Percentiles rank a stretch among this genome's conserved stretches.
These are phyloP conservation scores for Rhodotorula diobovata DNA, from an alignment of 768 basidiomycete species.

Conservation along the genomic window DNA sequence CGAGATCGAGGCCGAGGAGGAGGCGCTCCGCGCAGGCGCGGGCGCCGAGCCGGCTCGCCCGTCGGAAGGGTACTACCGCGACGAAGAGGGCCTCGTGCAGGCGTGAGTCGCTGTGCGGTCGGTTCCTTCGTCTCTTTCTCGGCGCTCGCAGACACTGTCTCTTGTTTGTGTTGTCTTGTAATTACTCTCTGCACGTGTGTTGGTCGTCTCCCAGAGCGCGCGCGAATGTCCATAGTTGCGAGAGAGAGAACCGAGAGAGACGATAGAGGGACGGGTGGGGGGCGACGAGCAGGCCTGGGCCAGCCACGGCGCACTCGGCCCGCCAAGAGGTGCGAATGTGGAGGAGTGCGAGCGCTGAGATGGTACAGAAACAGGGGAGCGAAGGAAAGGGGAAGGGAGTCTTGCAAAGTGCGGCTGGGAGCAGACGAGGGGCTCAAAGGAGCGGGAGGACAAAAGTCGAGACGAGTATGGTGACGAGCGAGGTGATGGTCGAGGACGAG, in stretches of 20 bases:
- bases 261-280: background rate
- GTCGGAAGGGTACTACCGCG: slow-evolving; percentile 12
- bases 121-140: too few relatives aligned
- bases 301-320: too few relatives aligned
- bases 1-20: slow-evolving; percentile 36
- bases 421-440: background rate
- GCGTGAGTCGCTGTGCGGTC: background rate
- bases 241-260: background rate
- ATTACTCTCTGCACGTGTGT: too few relatives aligned
- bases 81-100: slow-evolving; percentile 17
- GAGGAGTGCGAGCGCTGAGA: background rate
- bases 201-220: too few relatives aligned
- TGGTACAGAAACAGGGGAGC: background rate
- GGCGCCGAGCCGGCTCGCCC: too few relatives aligned
- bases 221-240: background rate
- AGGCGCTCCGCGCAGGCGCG: background rate
- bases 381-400: background rate
- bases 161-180: too few relatives aligned
- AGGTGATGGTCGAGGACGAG: slow-evolving; percentile 1
- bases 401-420: background rate
- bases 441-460: slow-evolving; percentile 22
- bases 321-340: background rate
- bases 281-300: too few relatives aligned
- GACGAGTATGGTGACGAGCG: slow-evolving; percentile 18
- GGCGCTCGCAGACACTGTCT: too few relatives aligned